Percentiles rank a stretch among this genome's conserved stretches.
These are phyloP conservation scores for Protoeuglena noctilucae DNA, from an alignment of 139 green algal genomes.

Conservation along the genomic window DNA sequence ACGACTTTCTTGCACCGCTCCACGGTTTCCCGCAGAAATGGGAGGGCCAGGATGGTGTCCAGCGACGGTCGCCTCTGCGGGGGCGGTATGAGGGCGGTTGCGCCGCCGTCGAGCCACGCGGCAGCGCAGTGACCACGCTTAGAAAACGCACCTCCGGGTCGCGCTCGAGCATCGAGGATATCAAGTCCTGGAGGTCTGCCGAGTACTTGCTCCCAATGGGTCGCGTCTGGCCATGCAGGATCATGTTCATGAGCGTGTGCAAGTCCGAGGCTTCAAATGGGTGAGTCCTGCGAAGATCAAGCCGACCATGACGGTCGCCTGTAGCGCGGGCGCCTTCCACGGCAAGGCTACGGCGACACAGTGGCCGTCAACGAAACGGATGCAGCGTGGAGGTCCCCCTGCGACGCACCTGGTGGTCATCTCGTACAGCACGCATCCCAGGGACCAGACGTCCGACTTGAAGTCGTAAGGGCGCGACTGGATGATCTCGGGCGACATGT, in stretches of 20 bases:
- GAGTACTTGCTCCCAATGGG: slow-evolving; percentile 21
- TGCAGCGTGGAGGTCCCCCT: too few relatives aligned
- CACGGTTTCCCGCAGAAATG: neutral
- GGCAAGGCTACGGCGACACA: too few relatives aligned
- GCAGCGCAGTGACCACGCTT: too few relatives aligned
- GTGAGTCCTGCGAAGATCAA: too few relatives aligned
- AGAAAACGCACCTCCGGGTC: slow-evolving; percentile 11
- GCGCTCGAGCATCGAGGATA: slow-evolving; percentile 11
- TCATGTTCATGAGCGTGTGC: slow-evolving; percentile 15
- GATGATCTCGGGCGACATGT: slow-evolving; percentile 43
- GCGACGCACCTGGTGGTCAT: slow-evolving; percentile 45
- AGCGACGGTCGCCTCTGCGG: too few relatives aligned
- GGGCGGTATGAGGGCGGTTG: too few relatives aligned
- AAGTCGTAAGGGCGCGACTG: slow-evolving; percentile 40
- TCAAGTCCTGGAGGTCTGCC: slow-evolving; percentile 9
- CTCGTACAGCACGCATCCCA: slow-evolving; percentile 73
- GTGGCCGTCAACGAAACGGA: too few relatives aligned
- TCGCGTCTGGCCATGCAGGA: slow-evolving; percentile 9
- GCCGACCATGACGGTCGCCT: too few relatives aligned
- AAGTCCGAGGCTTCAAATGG: slow-evolving; percentile 18
- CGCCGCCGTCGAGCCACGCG: too few relatives aligned
- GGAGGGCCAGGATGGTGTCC: neutral
- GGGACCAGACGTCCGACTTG: slow-evolving; percentile 65
- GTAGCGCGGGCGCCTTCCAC: too few relatives aligned
- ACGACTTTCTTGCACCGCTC: neutral